Conservation (phyloP, 2,329 filamentous ascomycete genomes). For the Orbilia brochopaga region DNA sequence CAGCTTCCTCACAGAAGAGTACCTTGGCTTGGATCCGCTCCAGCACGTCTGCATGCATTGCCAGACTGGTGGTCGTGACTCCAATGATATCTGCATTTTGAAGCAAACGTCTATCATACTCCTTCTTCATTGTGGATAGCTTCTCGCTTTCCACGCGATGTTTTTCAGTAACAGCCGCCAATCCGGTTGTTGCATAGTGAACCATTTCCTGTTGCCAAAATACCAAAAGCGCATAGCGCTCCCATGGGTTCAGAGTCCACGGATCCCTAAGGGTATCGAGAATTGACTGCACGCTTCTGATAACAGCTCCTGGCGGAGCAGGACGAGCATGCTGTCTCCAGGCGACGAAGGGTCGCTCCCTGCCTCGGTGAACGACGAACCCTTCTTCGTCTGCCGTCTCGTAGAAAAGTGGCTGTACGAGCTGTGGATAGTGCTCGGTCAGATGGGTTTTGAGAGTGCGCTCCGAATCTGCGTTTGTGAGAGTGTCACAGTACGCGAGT, state of each 20-base stretch:
- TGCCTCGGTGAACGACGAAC: constrained; percentile 8
- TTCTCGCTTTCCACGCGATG: constrained; percentile 21
- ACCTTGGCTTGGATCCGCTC: constrained; percentile 64
- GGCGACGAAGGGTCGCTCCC: constrained; percentile 17
- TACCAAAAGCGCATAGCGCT: constrained; percentile 14
- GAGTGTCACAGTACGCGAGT: constrained; percentile 16
- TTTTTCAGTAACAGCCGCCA: constrained; percentile 19
- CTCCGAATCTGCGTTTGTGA: constrained; percentile 11
- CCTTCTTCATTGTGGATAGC: constrained; percentile 26
- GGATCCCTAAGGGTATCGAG: constrained; percentile 9
- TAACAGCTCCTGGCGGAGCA: not conserved
- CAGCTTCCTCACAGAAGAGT: constrained; percentile 72
- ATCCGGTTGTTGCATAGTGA: constrained; percentile 11
- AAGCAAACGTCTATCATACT: constrained; percentile 29
- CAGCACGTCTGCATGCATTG: constrained; percentile 63
- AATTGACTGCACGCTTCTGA: too few species aligned
- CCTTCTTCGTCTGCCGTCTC: constrained; percentile 25
- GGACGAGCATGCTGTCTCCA: constrained; percentile 10
- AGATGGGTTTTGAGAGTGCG: constrained; percentile 14
- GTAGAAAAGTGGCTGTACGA: constrained; percentile 10
- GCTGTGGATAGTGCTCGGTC: constrained; percentile 7
- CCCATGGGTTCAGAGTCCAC: constrained; percentile 14
- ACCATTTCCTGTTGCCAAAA: constrained; percentile 35
- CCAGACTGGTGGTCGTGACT: constrained; percentile 67
- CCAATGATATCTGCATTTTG: constrained; percentile 62